Conservation (phyloP, 208 protist genomes). For the Trypanosoma avium region DNA sequence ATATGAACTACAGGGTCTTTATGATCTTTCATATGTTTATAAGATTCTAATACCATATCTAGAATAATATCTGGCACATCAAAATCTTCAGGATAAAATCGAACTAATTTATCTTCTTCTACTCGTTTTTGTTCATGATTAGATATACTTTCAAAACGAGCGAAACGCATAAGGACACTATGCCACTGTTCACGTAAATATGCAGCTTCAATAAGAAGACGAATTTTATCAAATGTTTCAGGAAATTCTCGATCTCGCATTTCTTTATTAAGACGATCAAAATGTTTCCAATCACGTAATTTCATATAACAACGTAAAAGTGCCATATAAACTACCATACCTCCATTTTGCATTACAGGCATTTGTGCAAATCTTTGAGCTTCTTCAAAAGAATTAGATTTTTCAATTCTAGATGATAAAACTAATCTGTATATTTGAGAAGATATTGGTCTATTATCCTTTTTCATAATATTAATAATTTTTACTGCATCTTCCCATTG, state of each 20-base stretch:
- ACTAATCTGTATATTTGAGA: constrained; percentile 42
- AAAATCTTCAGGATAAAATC: constrained; percentile 64
- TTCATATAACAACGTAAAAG: constrained; percentile 63
- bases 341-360: constrained; percentile 33
- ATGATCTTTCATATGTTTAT: constrained; percentile 40
- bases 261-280: constrained; percentile 51
- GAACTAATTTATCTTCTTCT: constrained; percentile 38
- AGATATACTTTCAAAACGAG: constrained; percentile 63
- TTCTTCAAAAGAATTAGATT: constrained; percentile 29
- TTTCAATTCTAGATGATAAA: constrained; percentile 45
- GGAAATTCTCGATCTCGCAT: constrained; percentile 58
- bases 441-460: constrained; percentile 55
- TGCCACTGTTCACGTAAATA: constrained; percentile 50
- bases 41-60: constrained; percentile 64
- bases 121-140: constrained; percentile 51
- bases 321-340: constrained; percentile 44
- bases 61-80: constrained; percentile 43
- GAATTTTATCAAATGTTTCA: constrained; percentile 74
- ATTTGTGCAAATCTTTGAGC: constrained; percentile 38
- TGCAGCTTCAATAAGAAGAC: constrained; percentile 64
- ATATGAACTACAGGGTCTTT: constrained; percentile 44
- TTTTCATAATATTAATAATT: constrained; percentile 51
- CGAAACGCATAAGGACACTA: constrained; percentile 61
- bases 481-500: constrained; percentile 51
- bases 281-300: constrained; percentile 53